Conservation (phyloP, 805 yeast genomes). For the Lipomyces starkeyi region DNA sequence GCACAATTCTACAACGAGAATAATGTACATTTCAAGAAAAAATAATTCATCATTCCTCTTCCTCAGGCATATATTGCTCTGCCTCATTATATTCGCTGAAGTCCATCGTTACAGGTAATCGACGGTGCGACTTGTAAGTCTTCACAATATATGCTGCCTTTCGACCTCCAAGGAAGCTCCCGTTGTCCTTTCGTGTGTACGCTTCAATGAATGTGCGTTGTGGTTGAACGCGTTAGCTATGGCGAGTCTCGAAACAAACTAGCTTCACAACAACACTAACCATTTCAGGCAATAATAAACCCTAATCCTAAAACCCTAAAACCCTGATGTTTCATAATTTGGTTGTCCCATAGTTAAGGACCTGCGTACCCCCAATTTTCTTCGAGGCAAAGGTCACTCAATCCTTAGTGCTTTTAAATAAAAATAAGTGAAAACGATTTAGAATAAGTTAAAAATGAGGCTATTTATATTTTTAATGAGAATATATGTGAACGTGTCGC, state of each 20-base stretch:
- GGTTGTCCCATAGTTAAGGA: background rate
- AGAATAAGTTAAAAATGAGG: constrained; percentile 20
- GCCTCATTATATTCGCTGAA: no score
- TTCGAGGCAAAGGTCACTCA: background rate
- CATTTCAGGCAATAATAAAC: background rate
- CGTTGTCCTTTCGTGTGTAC: background rate
- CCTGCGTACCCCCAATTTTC: background rate
- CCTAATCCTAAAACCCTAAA: background rate
- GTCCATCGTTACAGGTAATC: no score
- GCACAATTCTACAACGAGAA: no score
- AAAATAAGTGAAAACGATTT: background rate
- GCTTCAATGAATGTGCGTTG: background rate
- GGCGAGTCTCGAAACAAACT: no score
- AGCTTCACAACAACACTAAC: background rate
- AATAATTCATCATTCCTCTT: no score
- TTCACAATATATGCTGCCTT: constrained; percentile 4
- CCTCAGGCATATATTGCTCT: no score
- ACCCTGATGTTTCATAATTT: background rate
- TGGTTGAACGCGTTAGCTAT: background rate
- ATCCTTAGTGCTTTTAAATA: background rate
- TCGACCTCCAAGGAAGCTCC: background rate
- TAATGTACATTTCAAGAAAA: no score
- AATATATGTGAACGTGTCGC: background rate
- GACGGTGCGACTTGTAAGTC: background rate
- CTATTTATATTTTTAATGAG: no score